Conservation (phyloP, 495 filamentous ascomycete species). For the Tuber brumale region DNA sequence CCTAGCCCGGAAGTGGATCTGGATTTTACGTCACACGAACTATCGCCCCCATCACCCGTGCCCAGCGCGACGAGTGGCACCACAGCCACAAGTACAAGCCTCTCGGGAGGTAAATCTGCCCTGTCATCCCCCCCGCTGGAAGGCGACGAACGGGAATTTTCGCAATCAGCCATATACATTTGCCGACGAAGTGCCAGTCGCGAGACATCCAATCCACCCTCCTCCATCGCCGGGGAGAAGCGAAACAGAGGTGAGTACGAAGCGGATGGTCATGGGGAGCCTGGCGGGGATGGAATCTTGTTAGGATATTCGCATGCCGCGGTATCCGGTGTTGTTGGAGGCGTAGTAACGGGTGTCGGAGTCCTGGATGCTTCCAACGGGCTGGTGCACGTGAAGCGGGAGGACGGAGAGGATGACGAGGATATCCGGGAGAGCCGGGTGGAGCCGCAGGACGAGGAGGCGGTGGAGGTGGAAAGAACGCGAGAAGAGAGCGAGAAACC, state of each 20-base stretch:
- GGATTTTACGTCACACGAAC: slow-evolving; percentile 64
- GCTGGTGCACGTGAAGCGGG: slow-evolving; percentile 15
- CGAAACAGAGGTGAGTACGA: slow-evolving; percentile 41
- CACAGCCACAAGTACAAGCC: not conserved
- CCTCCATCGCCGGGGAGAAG: slow-evolving; percentile 33
- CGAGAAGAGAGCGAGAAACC: slow-evolving; percentile 34
- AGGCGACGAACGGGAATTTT: slow-evolving; percentile 94
- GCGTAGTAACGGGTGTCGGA: slow-evolving; percentile 40
- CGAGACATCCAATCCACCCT: slow-evolving; percentile 51
- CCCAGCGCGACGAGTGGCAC: slow-evolving; percentile 1
- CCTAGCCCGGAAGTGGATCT: slow-evolving; percentile 91
- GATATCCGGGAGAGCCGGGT: not conserved
- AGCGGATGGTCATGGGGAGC: slow-evolving; percentile 46
- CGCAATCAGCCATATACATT: slow-evolving; percentile 80
- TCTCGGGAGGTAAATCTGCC: slow-evolving; percentile 8
- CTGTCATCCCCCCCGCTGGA: slow-evolving; percentile 72
- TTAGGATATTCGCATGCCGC: slow-evolving; percentile 33
- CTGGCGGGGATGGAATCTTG: slow-evolving; percentile 49
- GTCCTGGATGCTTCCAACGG: slow-evolving; percentile 34
- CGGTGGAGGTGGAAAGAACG: slow-evolving; percentile 32
- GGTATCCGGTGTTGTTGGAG: not conserved
- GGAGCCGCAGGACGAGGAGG: slow-evolving; percentile 21
- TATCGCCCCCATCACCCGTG: slow-evolving; percentile 38
- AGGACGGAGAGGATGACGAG: slow-evolving; percentile 13
- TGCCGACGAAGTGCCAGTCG: slow-evolving; percentile 54